Conservation (phyloP, 1,284 basidiomycete species). For the Austroboletus novae-zelandiae region DNA sequence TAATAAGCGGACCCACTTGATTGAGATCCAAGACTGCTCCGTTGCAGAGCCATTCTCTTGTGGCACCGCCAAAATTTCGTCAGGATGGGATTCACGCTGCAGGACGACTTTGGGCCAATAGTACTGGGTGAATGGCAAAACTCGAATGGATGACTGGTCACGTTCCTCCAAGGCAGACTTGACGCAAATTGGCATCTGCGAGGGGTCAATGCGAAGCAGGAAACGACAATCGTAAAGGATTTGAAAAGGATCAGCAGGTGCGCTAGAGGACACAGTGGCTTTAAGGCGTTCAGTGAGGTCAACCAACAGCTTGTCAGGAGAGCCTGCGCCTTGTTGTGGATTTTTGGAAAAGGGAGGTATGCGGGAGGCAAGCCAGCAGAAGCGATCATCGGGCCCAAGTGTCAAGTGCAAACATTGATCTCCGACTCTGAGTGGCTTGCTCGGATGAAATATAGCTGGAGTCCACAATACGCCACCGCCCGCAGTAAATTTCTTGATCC, state of each 20-base stretch:
- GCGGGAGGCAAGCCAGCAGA: slow-evolving; percentile 33
- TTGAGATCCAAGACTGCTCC: slow-evolving; percentile 44
- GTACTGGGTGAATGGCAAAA: slow-evolving; percentile 43
- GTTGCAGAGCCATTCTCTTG: slow-evolving; percentile 5
- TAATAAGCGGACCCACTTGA: slow-evolving; percentile 47
- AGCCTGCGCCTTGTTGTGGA: slow-evolving; percentile 23
- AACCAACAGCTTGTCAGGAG: slow-evolving; percentile 21
- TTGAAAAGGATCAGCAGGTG: slow-evolving; percentile 27
- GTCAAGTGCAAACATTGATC: slow-evolving; percentile 11
- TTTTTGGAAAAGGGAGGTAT: slow-evolving; percentile 30
- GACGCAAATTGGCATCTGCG: slow-evolving; percentile 36
- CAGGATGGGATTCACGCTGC: slow-evolving; percentile 14
- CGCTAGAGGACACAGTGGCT: slow-evolving; percentile 1
- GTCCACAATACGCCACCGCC: slow-evolving; percentile 65
- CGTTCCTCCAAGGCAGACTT: slow-evolving; percentile 12
- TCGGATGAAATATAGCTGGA: slow-evolving; percentile 40
- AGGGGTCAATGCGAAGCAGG: slow-evolving; percentile 45
- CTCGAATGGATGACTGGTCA: slow-evolving; percentile 24
- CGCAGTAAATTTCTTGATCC: slow-evolving; percentile 36
- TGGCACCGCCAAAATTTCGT: slow-evolving; percentile 22
- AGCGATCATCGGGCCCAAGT: slow-evolving; percentile 19
- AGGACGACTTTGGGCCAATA: slow-evolving; percentile 47
- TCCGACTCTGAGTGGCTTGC: slow-evolving; percentile 24
- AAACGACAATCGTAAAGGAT: slow-evolving; percentile 62
- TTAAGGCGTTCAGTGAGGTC: slow-evolving; percentile 39